Evolutionary conservation across 495 filamentous ascomycete genomes (phyloP), one percentile per base, ranked within the genome.

Genomic region (Aspergillus campestris): DNA sequence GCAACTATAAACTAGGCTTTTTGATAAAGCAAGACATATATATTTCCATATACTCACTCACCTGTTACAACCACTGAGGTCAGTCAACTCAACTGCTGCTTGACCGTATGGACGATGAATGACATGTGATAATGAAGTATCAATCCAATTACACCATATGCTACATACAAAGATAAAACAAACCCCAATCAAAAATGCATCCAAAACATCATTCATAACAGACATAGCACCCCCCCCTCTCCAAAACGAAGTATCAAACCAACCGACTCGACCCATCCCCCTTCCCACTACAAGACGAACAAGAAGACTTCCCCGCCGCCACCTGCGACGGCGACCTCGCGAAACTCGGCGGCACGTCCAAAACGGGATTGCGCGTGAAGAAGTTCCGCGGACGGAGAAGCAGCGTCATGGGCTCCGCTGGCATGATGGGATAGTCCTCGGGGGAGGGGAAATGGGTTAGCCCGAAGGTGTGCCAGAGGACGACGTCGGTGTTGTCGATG

Each of bases 391-490:
- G 91, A 36, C 89, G 70, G 36, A 97, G 70, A 18, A 95, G 69
- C 53, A 95, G 59, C 6, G 81, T 88, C 79, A 95, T 89, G 0
- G 86, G 85, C 70, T 94, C 88, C 0, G 83, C 86, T 2, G 89
- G 91, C 91, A 97, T 97, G 54, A 97, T 74, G 29, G 91, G 91
- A 67, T 86, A 97, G 60, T 97, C 91, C 58, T 97, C 91, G 0
- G 89, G 89, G 1, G 87, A 66, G 0, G 91, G 90, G 74, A 95
- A 94, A 62, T 97, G 91, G 7, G 83, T 90, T 5, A 95, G 69
- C 28, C 91, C 91, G 56, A 95, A 97, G 0, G 91, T 97, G 64
- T 97, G 91, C 91, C 91, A 97, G 14, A 97, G 76, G 3, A 97
- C 91, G 15, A 95, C 64, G 63, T 97, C 86, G 6, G 81, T 85